Evolutionary conservation across 225 moss, liverwort and hornwort genomes (phyloP).

Genomic region (Straminergon stramineum): DNA sequence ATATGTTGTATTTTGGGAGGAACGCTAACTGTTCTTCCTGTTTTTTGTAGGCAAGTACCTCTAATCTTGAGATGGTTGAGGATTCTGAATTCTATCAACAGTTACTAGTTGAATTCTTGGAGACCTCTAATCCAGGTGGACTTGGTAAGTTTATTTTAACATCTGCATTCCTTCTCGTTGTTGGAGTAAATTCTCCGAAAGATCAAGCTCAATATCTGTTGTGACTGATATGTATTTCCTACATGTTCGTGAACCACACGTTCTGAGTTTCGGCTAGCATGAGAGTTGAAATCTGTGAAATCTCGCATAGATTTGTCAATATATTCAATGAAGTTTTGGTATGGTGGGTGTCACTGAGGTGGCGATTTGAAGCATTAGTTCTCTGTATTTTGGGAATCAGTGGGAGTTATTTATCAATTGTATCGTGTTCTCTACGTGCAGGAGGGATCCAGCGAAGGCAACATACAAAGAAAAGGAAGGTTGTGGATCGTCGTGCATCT

Average conservation of each 20-base stretch:
- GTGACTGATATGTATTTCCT: not conserved
- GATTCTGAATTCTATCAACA: slow-evolving; percentile 96
- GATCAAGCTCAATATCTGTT: not conserved
- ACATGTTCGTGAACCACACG: not conserved
- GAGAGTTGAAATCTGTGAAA: not conserved
- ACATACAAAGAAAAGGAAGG: slow-evolving; percentile 71
- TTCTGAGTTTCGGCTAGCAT: not conserved
- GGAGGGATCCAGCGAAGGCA: slow-evolving; percentile 34
- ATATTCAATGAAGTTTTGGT: not conserved
- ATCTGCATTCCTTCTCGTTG: not conserved
- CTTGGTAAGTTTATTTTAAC: slow-evolving; percentile 23
- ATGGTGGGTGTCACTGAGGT: not conserved
- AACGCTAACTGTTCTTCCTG: not conserved
- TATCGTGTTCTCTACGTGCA: slow-evolving; percentile 1
- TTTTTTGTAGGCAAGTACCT: slow-evolving; percentile 27
- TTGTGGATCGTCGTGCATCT: slow-evolving; percentile 98
- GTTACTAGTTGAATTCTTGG: slow-evolving; percentile 84
- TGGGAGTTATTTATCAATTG: not conserved
- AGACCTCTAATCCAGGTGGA: slow-evolving; percentile 58
- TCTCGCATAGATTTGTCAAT: not conserved
- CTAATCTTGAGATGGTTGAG: slow-evolving; percentile 58
- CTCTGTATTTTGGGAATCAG: not conserved
- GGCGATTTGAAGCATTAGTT: not conserved
- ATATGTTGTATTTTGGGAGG: not conserved
- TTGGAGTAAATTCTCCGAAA: not conserved